Base-by-base conservation (phyloP, 129 eudicot species). In the Tagetes erecta region DNA sequence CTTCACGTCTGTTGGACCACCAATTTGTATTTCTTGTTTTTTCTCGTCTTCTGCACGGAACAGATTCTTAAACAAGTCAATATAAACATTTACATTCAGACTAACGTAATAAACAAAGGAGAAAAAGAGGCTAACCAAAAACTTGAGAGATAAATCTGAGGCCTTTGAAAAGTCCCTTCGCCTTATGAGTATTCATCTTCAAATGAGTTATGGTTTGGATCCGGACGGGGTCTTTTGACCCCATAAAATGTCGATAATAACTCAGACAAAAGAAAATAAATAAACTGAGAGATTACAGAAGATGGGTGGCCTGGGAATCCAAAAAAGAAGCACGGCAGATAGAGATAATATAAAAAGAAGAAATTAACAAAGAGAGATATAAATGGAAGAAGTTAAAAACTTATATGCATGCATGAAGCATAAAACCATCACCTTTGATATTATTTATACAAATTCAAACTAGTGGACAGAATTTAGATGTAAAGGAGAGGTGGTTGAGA, bases 1-100 rank as follows among this genome's bases (percentile, higher is more conserved):
- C 42, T 83, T 88, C 45, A 88, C 94, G 51, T 88, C 94, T 56
- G 94, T 88, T 0, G 94, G 94, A 34, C 52, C 73, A 57, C 94
- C 94, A 49, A 88, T 88, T 74, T 85, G 70, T 67, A 88, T 77
- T 78, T 88, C 94, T 60, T 67, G 73, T 64, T 83, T 79, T 63
- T 77, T 75, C 9, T 87, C 84, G 6, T 78, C 84, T 1, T 82
- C 90, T 80, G 78, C 70, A 68, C 31, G 9, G 11, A 44, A 6
- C 42, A 70, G 12, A 67, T 40, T 49, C 71, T 42, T 1, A 41
- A 27, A 8, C 53, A 1, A n/a, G 34, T 64, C 34, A 58, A 11
- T 44, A 37, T 73, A 59, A 67, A 34, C 44, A 46, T 67, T 7
- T 39, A 12, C 46, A 10, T 51, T 2, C 33, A 30, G 40, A 36